Conservation (phyloP, 202 grass and related monocot species). For the Bolboschoenoplectus hybrid region DNA sequence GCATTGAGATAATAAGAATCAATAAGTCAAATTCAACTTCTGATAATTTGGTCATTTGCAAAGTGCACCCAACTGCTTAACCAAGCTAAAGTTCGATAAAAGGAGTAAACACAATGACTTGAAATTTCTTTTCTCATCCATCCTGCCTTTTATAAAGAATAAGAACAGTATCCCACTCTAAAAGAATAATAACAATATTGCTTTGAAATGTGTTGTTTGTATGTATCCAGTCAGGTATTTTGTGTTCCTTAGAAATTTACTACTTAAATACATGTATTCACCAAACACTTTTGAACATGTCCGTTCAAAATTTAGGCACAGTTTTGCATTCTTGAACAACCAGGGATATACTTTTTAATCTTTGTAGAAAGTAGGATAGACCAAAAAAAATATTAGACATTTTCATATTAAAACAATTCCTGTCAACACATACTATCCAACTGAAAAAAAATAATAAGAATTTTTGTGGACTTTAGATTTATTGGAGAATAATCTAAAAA, state of each 20-base stretch:
- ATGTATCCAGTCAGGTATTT: neutral
- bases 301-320: neutral
- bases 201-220: neutral
- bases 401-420: neutral
- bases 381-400: neutral
- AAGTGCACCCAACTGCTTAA: neutral
- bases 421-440: neutral
- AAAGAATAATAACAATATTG: neutral
- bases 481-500: neutral
- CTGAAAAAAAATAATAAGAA: neutral
- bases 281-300: neutral
- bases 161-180: neutral
- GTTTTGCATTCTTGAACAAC: neutral
- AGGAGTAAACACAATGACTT: neutral
- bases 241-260: neutral
- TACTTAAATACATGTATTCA: neutral
- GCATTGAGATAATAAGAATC: conserved; percentile 1
- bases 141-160: neutral
- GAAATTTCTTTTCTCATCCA: neutral
- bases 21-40: neutral
- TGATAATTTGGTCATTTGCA: neutral
- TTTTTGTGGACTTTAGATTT: neutral
- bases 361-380: neutral
- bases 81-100: neutral
- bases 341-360: neutral